Percentiles rank a stretch among this genome's conserved stretches.
Conservation (phyloP, 2,329 filamentous ascomycete genomes). For the Paecilomyces sp. region DNA sequence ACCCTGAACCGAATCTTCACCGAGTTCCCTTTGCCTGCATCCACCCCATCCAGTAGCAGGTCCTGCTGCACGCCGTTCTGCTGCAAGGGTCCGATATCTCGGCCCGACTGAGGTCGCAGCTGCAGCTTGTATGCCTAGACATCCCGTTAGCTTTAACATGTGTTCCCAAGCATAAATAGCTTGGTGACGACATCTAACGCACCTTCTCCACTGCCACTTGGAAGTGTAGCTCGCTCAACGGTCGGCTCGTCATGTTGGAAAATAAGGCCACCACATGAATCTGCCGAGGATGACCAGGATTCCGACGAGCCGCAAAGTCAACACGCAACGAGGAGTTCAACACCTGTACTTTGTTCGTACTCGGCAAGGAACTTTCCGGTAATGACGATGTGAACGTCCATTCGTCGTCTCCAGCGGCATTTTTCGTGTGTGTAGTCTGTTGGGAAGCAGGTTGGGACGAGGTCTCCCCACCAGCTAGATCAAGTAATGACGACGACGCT, state of each 20-base stretch:
- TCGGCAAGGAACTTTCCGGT: conserved; percentile 54
- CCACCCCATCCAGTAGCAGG: conserved; percentile 69
- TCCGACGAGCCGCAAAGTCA: conserved; percentile 62
- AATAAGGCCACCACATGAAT: conserved; percentile 73
- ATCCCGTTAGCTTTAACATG: conserved; percentile 3
- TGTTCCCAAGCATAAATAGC: neutral
- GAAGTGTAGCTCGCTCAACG: conserved; percentile 75
- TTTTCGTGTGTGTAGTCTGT: conserved; percentile 25
- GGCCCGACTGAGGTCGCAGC: conserved; percentile 77
- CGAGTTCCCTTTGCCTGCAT: conserved; percentile 63
- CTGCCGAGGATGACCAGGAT: conserved; percentile 44
- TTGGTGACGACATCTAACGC: conserved; percentile 14
- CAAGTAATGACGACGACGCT: conserved; percentile 25
- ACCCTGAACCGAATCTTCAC: conserved; percentile 88
- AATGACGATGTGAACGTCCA: conserved; percentile 90
- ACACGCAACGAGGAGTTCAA: conserved; percentile 65
- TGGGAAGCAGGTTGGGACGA: conserved; percentile 14
- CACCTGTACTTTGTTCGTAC: conserved; percentile 58
- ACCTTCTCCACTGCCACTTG: conserved; percentile 93
- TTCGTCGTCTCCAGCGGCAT: conserved; percentile 66
- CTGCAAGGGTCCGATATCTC: conserved; percentile 63
- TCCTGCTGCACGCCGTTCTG: conserved; percentile 74
- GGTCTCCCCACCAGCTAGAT: conserved; percentile 18
- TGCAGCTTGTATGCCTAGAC: conserved; percentile 68
- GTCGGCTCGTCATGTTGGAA: conserved; percentile 67